Evolutionary conservation across 2,329 filamentous ascomycete genomes (phyloP), one percentile per base, ranked within the genome.

Genomic region (Alternaria conjuncta): DNA sequence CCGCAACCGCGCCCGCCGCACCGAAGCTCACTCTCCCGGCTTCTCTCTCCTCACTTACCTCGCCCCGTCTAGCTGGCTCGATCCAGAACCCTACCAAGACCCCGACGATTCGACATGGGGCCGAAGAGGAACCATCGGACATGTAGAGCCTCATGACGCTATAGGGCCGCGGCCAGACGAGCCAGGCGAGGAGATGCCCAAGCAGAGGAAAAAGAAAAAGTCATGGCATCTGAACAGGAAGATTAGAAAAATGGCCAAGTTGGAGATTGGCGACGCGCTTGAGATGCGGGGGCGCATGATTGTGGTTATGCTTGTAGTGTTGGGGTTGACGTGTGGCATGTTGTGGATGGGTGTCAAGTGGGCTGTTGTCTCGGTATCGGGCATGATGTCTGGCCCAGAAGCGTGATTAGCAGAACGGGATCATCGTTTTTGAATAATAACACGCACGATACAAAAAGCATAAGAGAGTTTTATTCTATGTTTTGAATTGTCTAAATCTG

Each of bases 231-330:
- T 78, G 18, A 67, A 78, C 20, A 82, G 78, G 72, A 83, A 81
- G 72, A 81, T 83, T 45, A 71, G 85, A 63, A 88, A 89, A 74
- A 81, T 92, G 57, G 84, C 89, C 72, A 85, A 81, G 74, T 81
- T 89, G 82, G 87, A 92, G 75, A 83, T 89, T 15, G 83, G 82
- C 4, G 88, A 91, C 71, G 89, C 89, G 4, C 88, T 92, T 66
- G 85, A 86, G 74, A 82, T 90, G 75, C 84, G 87, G 23, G 79
- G 82, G 11, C 80, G 80, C 20, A 84, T 91, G n/a, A 78, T 90
- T 23, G 73, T 84, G 5, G 81, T 78, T 2, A 73, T 91, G 71
- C 80, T 80, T 9, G 72, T 83, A 5, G 68, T 72, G 26, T 13
- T 74, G 51, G 28, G 69, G 23, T 11, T 75, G 10, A 49, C 49